Percentiles rank a stretch among this genome's conserved stretches.
Evolutionary conservation across 352 stramenopile genomes (phyloP).

Genomic region (Phytophthora citricola): DNA sequence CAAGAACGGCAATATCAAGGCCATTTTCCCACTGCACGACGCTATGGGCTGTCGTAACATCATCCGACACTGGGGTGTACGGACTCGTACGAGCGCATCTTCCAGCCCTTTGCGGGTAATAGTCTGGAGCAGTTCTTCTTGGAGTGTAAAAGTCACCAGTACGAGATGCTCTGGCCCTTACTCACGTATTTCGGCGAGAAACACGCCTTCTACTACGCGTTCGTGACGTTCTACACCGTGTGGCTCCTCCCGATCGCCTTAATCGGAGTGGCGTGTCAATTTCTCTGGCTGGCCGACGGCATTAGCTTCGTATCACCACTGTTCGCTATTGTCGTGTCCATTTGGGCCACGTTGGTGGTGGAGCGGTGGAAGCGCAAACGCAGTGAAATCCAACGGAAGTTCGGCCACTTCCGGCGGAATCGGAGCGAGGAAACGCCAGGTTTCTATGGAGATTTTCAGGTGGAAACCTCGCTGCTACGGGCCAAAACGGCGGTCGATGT

Average conservation of each 20-base stretch:
- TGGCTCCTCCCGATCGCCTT: conserved; percentile 72
- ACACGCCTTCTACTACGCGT: conserved; percentile 82
- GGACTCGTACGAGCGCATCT: conserved; percentile 43
- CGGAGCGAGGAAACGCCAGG: conserved; percentile 50
- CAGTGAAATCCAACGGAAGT: conserved; percentile 77
- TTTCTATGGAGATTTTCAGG: conserved; percentile 81
- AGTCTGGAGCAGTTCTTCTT: conserved; percentile 67
- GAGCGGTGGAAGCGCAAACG: conserved; percentile 93
- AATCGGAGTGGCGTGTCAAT: conserved; percentile 52
- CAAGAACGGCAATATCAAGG: conserved; percentile 53
- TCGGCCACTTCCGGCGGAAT: conserved; percentile 79
- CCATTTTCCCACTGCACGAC: conserved; percentile 78
- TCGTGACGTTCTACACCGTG: conserved; percentile 75
- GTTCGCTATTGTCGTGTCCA: conserved; percentile 78
- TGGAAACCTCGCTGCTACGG: conserved; percentile 42
- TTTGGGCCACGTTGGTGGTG: conserved; percentile 89
- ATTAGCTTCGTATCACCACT: conserved; percentile 50
- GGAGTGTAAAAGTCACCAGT: conserved; percentile 66
- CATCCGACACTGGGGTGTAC: conserved; percentile 64
- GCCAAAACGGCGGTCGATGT: conserved; percentile 56
- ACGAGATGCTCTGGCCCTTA: conserved; percentile 83
- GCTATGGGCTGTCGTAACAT: conserved; percentile 67
- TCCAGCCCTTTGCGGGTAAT: conserved; percentile 60
- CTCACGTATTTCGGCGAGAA: conserved; percentile 88
- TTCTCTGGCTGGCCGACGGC: conserved; percentile 46